Evolutionary conservation across 73 alveolate genomes (phyloP), one percentile per base, ranked within the genome.

Genomic region (Symbiodinium pilosum): DNA sequence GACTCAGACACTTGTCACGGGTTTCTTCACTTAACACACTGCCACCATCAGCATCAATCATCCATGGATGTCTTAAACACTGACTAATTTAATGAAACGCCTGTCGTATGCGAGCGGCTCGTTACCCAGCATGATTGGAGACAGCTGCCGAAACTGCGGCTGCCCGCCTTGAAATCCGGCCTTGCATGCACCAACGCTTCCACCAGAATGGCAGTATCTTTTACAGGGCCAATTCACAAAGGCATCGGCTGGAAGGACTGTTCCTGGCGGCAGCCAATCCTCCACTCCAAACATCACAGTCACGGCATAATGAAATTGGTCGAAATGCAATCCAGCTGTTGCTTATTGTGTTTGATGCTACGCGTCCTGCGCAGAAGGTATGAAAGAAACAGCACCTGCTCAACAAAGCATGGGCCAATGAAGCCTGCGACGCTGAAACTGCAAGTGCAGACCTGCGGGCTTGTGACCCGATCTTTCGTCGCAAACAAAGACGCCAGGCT

Each of bases 381-480:
- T 81, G 54, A 34, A 81, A 38, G 87, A 81, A 14, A 39, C 38
- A 39, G 56, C 87, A 39, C 87, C 87, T 81, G 87, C 11, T 21
- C 87, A 81, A 0, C 43, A 32, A 38, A 77, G 32, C 87, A 38
- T 12, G 52, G 11, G 28, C 14, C 39, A 8, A 77, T 4, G 54
- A 9, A 32, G 2, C 0, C 5, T 39, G 16, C 59, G 30, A 9
- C 21, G 89, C 52, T 40, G 41, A 24, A 32, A 56, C 36, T 20
- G 77, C 77, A 64, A 38, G 95, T 21, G 43, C 26, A 24, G 28
- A 42, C 95, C 95, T 81, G 43, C 14, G 87, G 96, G 96, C 43
- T 69, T 89, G 77, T 68, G 77, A n/a, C 87, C 96, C 73, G 87
- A 68, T 89, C 96, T 89, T 75, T 89, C 96, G 52, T 89, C 96